Evolutionary conservation across 257 asterid species (phyloP).

Genomic region (Nicotiana otophora): DNA sequence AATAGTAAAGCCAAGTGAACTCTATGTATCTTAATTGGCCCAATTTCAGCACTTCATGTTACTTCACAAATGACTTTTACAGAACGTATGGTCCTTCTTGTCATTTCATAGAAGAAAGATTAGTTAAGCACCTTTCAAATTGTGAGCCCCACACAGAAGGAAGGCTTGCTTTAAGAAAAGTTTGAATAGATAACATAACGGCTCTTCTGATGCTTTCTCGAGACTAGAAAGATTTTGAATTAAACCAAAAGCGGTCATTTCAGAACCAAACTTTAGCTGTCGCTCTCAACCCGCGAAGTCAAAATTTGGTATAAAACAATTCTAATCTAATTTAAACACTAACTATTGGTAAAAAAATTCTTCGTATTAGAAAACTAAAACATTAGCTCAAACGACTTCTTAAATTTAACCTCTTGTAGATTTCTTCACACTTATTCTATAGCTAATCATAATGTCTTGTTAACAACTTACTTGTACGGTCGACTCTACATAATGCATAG

Average conservation of each 20-base stretch:
- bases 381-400: background rate
- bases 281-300: background rate
- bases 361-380: too few species aligned
- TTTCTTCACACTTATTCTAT: background rate
- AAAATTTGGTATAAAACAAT: background rate
- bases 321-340: background rate
- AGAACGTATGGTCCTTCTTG: background rate
- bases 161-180: conserved; percentile 39
- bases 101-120: too few species aligned
- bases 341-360: too few species aligned
- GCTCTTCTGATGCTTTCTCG: conserved; percentile 10
- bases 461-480: background rate
- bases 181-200: conserved; percentile 28
- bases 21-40: too few species aligned
- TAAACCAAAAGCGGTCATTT: background rate
- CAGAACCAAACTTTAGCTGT: background rate
- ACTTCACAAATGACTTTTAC: background rate
- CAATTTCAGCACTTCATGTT: too few species aligned
- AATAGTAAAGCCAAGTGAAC: too few species aligned
- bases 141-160: conserved; percentile 25
- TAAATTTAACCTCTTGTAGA: background rate
- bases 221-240: background rate
- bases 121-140: too few species aligned
- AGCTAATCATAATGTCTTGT: background rate
- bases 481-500: too few species aligned